Evolutionary conservation across 2,329 filamentous ascomycete genomes (phyloP).

Genomic region (Daldinia eschscholtzii): DNA sequence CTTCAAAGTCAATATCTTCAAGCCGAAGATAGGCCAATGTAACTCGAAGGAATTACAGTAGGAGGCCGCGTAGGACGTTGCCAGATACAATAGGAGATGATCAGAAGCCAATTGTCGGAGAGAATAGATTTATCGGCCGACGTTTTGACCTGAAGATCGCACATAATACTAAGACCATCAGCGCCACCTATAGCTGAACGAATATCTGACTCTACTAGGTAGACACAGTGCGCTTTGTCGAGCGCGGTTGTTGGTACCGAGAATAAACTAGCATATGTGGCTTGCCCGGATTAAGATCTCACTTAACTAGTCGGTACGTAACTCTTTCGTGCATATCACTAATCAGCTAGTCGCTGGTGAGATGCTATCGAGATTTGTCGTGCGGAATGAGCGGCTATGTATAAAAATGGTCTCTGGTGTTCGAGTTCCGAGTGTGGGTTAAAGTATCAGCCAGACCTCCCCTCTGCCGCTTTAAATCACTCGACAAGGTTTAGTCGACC

Average conservation of each 20-base stretch:
- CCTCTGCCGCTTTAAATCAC: constrained; percentile 12
- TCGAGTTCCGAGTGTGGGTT: constrained; percentile 4
- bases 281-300: constrained; percentile 27
- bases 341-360: constrained; percentile 13
- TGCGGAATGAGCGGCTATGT: constrained; percentile 12
- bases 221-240: constrained; percentile 18
- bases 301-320: constrained; percentile 18
- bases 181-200: constrained; percentile 23
- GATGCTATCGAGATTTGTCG: constrained; percentile 7
- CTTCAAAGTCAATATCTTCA: constrained; percentile 4
- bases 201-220: too few relatives aligned
- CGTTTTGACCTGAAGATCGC: constrained; percentile 11
- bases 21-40: constrained; percentile 20
- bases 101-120: not conserved
- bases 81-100: constrained; percentile 2
- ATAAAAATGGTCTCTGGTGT: constrained; percentile 10
- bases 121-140: constrained; percentile 3
- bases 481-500: constrained; percentile 17
- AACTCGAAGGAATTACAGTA: constrained; percentile 1
- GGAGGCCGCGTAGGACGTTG: not conserved
- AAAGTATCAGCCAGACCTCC: not conserved
- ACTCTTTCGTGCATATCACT: constrained; percentile 20
- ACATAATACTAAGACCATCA: constrained; percentile 18
- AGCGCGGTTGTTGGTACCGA: constrained; percentile 17
- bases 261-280: constrained; percentile 28